These are phyloP conservation scores for Prototheca wickerhamii DNA, from an alignment of 163 green algal species.

Conservation along the genomic window DNA sequence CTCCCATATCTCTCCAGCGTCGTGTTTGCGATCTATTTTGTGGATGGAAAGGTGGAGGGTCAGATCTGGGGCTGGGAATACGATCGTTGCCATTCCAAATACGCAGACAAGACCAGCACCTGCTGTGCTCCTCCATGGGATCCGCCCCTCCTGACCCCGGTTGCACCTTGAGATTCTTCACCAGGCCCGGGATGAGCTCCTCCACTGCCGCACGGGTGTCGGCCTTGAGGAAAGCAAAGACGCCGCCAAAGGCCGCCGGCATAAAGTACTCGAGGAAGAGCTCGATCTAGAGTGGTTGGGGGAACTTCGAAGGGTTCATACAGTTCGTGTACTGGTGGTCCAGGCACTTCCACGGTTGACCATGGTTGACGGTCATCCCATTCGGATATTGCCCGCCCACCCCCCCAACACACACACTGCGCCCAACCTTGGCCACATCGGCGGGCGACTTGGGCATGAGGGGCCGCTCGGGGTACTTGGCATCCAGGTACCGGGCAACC, in stretches of 20 bases:
- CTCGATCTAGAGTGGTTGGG: background rate
- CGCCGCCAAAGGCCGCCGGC: background rate
- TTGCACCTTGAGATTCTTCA: background rate
- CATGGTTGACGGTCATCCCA: background rate
- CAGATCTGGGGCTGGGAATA: background rate
- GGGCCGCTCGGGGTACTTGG: slow-evolving; percentile 7
- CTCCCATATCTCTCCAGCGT: background rate
- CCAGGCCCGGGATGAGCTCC: background rate
- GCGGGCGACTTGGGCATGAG: background rate
- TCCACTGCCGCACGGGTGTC: background rate
- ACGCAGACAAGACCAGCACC: no score
- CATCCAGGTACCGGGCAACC: slow-evolving; percentile 2
- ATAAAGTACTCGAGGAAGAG: background rate
- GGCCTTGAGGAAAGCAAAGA: background rate
- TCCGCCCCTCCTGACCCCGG: no score
- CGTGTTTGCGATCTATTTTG: background rate
- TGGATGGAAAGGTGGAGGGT: background rate
- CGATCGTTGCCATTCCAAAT: no score
- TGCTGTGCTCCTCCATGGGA: no score
- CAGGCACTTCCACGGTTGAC: no score
- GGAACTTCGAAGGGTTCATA: no score
- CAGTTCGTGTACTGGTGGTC: no score
- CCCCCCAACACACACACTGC: background rate
- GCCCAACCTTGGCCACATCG: background rate
- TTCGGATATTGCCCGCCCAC: background rate